Evolutionary conservation across 176 grass and related monocot species (phyloP), one percentile per base, ranked within the genome.

Genomic region (Tuctoria greenei): DNA sequence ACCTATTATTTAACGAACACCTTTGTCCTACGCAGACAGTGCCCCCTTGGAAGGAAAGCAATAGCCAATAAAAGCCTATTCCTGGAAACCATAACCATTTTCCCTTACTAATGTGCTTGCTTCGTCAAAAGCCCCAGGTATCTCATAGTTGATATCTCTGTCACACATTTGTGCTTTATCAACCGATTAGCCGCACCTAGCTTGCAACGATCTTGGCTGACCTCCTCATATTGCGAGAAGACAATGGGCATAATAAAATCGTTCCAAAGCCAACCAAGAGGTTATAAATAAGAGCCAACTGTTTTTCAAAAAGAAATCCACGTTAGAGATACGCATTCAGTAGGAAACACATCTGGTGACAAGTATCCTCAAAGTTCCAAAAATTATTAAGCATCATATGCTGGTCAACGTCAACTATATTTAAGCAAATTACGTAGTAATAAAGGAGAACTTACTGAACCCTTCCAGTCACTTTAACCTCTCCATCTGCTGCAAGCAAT

Each of bases 81-180:
- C 47, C 75, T 84, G 64, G 57, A 69, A 80, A 23, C 45, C 75
- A 69, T 55, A 47, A 40, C 71, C 17, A 69, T 59, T 64, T 84
- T 58, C 35, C 8, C 4, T 24, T 80, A 45, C 63, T 63, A 64
- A 75, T 84, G 76, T 88, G 86, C 86, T 69, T 88, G 75, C 86
- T 76, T 88, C 54, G 86, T 88, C 86, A 84, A 88, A 88, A 88
- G 81, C 16, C 34, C 83, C 16, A 44, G 37, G 59, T 83, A 49
- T 56, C 55, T 47, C 63, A 17, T 56, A 74, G 45, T 88, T 79
- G 28, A 67, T 64, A n/a, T 67, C 56, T 84, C 56, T 64, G 80
- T 75, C 38, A 27, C 31, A 49, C 27, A 69, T 24, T 74, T 36
- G 36, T 68, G 56, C 75, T 80, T 88, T 79, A 69, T 64, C 46